Base-by-base conservation (phyloP, 345 rosid genomes). In the Eucalyptus curtisii region DNA sequence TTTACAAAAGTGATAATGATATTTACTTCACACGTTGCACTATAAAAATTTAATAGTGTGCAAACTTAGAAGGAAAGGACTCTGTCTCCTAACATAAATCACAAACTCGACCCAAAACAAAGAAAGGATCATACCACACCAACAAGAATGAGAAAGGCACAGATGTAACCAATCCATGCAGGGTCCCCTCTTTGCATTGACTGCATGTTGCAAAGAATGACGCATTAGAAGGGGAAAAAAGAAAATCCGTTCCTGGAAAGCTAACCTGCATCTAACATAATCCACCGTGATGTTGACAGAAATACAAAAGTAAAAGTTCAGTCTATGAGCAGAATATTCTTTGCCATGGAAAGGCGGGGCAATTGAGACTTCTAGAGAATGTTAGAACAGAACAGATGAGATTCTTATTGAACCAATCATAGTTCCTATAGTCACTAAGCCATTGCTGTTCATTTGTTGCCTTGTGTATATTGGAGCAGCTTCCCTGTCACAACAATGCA, bases 141-240 rank as follows among this genome's bases (percentile, higher is more conserved):
- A 89, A 92, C 59, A 86, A 97, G 96, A 89, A 98, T 97, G 57
- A 92, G 92, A 95, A 95, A 95, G 90, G 99, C 99, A 87, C 96
- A 97, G 87, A 93, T 57, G 89, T 94, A 96, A 86, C 99, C 98
- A 86, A 95, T 93, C 98, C 97, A 98, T 88, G 98, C 95, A 85
- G 98, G 98, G 89, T 95, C 97, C 57, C 98, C 97, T 88, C 90
- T 93, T 96, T 97, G 98, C 99, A 97, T 96, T 79, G 99, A 96
- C 99, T 98, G 96, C 92, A 94, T 79, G 86, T 14, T 71, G 81
- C 49, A 82, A 40, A 87, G 88, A n/a, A 47, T 49, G 50, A 82
- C 48, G 33, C 48, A 55, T 88, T 57, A 31, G 57, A 19, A 52
- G 57, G 24, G 25, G 85, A 13, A 61, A 30, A 61, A 45, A 17